phyloP scores from a whole-genome alignment of 257 asterid genomes.

The Pogostemon cablin region DNA sequence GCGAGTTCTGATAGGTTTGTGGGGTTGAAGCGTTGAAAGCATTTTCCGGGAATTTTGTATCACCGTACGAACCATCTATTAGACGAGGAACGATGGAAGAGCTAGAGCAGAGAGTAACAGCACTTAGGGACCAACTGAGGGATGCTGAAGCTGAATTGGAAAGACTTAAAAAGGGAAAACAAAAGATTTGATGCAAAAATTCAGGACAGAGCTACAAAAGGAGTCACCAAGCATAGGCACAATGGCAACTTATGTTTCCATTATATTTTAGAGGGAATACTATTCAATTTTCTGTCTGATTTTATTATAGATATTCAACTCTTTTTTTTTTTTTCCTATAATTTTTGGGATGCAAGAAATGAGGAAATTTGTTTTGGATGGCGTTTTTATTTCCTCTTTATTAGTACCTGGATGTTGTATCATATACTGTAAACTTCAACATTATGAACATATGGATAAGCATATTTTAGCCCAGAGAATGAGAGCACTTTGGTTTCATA shows the following conservation, averaged over 20 bases:
- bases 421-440: not conserved
- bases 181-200: constrained; percentile 46
- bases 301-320: constrained; percentile 4
- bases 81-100: constrained; percentile 66
- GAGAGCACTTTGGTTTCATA: too few species aligned
- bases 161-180: constrained; percentile 71
- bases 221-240: not conserved
- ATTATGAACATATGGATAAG: not conserved
- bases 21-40: constrained; percentile 80
- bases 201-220: not conserved
- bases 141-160: constrained; percentile 77
- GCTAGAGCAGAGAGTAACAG: constrained; percentile 60
- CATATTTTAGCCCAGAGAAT: not conserved
- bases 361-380: not conserved
- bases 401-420: not conserved
- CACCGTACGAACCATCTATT: constrained; percentile 70
- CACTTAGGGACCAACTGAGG: constrained; percentile 59
- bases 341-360: constrained; percentile 22
- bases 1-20: constrained; percentile 58
- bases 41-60: constrained; percentile 60
- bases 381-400: not conserved
- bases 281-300: constrained; percentile 8
- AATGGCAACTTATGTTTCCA: constrained; percentile 5
- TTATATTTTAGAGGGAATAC: constrained; percentile 16
- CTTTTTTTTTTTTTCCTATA: not conserved